Conservation (phyloP, 1,284 basidiomycete species). For the Bjerkandera adusta region DNA sequence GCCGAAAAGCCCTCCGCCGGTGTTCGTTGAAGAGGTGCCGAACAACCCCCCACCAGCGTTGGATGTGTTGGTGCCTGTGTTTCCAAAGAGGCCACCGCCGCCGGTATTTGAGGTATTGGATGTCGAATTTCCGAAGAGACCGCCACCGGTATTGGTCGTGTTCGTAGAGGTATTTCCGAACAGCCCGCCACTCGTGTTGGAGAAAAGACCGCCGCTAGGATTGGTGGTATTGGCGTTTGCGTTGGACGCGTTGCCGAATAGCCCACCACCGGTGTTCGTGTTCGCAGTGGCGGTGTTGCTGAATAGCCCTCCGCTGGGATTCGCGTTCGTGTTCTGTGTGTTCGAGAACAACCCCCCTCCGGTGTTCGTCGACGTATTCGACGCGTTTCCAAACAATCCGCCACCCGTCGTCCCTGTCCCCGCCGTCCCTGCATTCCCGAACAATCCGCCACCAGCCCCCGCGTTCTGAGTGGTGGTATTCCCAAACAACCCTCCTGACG, state of each 20-base stretch:
- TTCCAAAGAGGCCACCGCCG: conserved; percentile 22
- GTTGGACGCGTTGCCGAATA: conserved; percentile 7
- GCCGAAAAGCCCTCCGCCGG: too few species aligned
- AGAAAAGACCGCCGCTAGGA: too few species aligned
- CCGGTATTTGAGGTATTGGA: too few species aligned
- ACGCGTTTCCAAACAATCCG: conserved; percentile 29
- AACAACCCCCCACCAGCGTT: conserved; percentile 3
- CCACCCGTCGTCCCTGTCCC: conserved; percentile 15
- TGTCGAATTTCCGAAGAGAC: conserved; percentile 35
- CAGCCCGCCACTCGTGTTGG: too few species aligned
- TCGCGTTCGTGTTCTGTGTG: conserved; percentile 9
- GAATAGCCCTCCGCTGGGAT: conserved; percentile 14
- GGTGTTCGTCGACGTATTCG: conserved; percentile 12
- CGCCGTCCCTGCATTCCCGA: background rate
- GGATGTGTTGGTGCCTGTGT: too few species aligned
- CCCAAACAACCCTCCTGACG: conserved; percentile 31
- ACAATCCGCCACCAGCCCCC: background rate
- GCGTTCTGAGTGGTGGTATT: conserved; percentile 15
- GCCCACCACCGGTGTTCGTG: conserved; percentile 5
- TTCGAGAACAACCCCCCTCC: conserved; percentile 24
- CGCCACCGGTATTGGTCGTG: conserved; percentile 14
- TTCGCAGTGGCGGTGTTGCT: conserved; percentile 11
- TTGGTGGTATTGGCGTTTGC: background rate
- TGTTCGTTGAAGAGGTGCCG: too few species aligned
- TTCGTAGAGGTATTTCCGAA: conserved; percentile 6